Evolutionary conservation across 1,284 basidiomycete species (phyloP).

Genomic region (Pholiota adiposa): DNA sequence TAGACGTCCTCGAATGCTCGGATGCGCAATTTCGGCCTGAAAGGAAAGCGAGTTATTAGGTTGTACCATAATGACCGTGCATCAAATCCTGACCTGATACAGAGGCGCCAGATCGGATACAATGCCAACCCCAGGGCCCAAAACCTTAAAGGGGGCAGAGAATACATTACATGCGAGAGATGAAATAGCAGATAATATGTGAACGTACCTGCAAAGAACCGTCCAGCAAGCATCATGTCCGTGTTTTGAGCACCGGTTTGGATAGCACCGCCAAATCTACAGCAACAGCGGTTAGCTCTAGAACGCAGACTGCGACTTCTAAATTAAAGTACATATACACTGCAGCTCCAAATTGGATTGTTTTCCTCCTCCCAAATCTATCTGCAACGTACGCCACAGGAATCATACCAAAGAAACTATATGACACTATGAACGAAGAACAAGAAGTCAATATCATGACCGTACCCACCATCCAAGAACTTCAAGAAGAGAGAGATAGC

Average conservation of each 20-base stretch:
- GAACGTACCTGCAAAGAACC: slow-evolving; percentile 57
- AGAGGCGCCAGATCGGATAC: slow-evolving; percentile 61
- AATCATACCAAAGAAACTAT: slow-evolving; percentile 44
- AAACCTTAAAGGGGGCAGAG: background rate
- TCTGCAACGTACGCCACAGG: slow-evolving; percentile 45
- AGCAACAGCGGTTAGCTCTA: slow-evolving; percentile 24
- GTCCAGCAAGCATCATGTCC: slow-evolving; percentile 64
- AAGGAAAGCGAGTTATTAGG: background rate
- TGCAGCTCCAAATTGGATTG: slow-evolving; percentile 42
- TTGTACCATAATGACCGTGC: background rate
- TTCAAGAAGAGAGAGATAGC: too few species aligned
- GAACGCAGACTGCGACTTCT: background rate
- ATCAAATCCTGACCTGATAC: slow-evolving; percentile 41
- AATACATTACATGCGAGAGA: too few species aligned
- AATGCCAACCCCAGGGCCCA: slow-evolving; percentile 49
- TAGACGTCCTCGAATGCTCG: slow-evolving; percentile 62
- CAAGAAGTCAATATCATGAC: background rate
- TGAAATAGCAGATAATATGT: too few species aligned
- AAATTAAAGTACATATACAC: slow-evolving; percentile 39
- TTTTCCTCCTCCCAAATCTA: slow-evolving; percentile 38
- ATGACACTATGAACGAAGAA: background rate
- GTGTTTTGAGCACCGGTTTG: slow-evolving; percentile 57
- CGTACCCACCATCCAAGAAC: slow-evolving; percentile 38
- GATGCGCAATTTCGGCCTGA: slow-evolving; percentile 63
- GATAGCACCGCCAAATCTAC: slow-evolving; percentile 55